Conservation (phyloP, 106 monocot species). For the Phalaenopsis equestris region DNA sequence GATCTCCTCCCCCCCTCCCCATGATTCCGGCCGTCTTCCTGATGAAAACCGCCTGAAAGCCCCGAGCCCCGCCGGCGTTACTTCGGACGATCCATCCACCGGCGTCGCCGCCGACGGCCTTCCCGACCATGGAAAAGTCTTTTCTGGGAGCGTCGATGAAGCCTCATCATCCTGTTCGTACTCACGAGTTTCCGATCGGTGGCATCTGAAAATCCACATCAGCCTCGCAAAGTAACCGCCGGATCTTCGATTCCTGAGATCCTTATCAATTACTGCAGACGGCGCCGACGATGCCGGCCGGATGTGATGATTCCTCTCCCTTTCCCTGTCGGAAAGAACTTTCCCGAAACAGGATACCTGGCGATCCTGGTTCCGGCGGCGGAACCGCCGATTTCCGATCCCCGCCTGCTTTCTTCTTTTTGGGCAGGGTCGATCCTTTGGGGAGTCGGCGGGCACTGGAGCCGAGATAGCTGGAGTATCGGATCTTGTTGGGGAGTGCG, state of each 20-base stretch:
- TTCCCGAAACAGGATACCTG: constrained; percentile 77
- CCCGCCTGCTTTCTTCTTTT: neutral
- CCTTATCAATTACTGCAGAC: neutral
- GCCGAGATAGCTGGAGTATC: constrained; percentile 36
- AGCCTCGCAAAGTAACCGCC: constrained; percentile 11
- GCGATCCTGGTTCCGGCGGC: constrained; percentile 46
- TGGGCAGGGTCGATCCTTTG: constrained; percentile 31
- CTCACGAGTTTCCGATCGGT: neutral
- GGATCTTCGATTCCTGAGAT: too few relatives aligned
- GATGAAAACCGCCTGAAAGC: constrained; percentile 18
- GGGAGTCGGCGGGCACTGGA: constrained; percentile 21
- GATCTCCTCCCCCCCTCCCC: constrained; percentile 26
- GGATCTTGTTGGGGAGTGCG: constrained; percentile 48
- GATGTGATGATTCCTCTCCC: neutral
- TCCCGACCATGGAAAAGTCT: constrained; percentile 26
- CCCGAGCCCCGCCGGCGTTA: constrained; percentile 17
- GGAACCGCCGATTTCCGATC: constrained; percentile 7
- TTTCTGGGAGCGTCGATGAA: neutral
- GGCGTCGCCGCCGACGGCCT: constrained; percentile 8
- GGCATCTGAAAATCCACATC: constrained; percentile 4
- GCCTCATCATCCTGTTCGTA: neutral
- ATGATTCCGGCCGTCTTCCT: constrained; percentile 29
- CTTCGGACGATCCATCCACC: neutral
- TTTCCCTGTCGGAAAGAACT: constrained; percentile 41
- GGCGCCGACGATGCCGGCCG: neutral